Percentiles rank a stretch among this genome's conserved stretches.
Evolutionary conservation across 352 stramenopile species (phyloP).

Genomic region (Pythium insidiosum): DNA sequence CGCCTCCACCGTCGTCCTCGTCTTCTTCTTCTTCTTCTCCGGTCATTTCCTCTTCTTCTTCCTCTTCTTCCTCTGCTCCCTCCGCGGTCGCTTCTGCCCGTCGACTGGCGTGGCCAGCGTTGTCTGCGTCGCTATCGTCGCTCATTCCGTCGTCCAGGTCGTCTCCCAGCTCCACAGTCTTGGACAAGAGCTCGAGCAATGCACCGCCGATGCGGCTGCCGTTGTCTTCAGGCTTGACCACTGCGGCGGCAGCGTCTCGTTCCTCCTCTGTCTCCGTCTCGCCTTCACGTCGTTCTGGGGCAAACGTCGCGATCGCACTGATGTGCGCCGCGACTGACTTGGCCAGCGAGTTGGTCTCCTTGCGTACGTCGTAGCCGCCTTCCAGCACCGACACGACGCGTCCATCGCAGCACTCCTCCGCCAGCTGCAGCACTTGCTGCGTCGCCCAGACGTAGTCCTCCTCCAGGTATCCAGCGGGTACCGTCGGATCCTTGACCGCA

Average conservation of each 20-base stretch:
- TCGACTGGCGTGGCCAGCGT: too few relatives aligned
- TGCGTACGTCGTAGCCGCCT: slow-evolving; percentile 75
- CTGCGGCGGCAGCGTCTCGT: not conserved
- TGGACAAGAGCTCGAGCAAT: slow-evolving; percentile 41
- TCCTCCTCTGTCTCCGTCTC: too few relatives aligned
- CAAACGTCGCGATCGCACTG: slow-evolving; percentile 56
- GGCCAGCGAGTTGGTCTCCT: slow-evolving; percentile 75
- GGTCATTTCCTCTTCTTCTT: slow-evolving; percentile 13
- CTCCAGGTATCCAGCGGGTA: slow-evolving; percentile 74
- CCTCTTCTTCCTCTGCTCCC: slow-evolving; percentile 22
- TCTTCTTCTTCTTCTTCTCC: slow-evolving; percentile 19
- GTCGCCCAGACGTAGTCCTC: slow-evolving; percentile 81
- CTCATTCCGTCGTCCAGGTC: slow-evolving; percentile 2
- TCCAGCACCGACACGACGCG: slow-evolving; percentile 83
- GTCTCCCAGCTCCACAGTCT: slow-evolving; percentile 29
- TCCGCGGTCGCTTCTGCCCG: too few relatives aligned
- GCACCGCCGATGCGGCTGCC: slow-evolving; percentile 22
- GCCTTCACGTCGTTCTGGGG: too few relatives aligned
- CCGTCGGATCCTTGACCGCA: slow-evolving; percentile 66
- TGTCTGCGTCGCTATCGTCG: not conserved
- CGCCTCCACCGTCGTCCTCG: slow-evolving; percentile 12
- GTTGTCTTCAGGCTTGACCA: slow-evolving; percentile 1
- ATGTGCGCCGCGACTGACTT: slow-evolving; percentile 79
- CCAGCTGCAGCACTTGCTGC: slow-evolving; percentile 65
- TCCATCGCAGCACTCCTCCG: slow-evolving; percentile 68